These are phyloP conservation scores for Chenopodium quinoa DNA, from an alignment of 148 eudicot species.

Conservation along the genomic window DNA sequence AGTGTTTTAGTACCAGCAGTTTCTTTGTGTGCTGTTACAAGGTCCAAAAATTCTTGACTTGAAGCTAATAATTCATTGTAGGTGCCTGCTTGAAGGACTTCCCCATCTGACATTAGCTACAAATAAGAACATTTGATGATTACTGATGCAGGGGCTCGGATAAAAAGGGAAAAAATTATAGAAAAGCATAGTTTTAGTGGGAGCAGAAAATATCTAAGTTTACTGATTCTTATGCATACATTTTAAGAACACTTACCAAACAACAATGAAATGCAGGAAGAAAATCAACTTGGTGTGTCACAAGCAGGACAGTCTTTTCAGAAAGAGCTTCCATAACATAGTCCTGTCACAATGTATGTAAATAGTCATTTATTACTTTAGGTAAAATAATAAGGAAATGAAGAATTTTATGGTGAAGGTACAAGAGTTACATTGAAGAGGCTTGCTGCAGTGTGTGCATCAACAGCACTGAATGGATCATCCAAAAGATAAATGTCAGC, in stretches of 20 bases:
- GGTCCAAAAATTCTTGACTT: constrained; percentile 57
- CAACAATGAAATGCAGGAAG: constrained; percentile 79
- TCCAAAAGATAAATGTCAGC: constrained; percentile 90
- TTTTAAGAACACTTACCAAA: constrained; percentile 50
- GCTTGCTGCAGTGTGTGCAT: constrained; percentile 88
- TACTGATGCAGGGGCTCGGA: no score
- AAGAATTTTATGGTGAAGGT: no score
- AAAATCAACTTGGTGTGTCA: constrained; percentile 95
- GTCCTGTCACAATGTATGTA: constrained; percentile 45
- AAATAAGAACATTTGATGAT: neutral
- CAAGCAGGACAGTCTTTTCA: constrained; percentile 77
- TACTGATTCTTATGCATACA: neutral
- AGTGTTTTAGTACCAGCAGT: constrained; percentile 64
- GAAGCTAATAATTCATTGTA: constrained; percentile 57
- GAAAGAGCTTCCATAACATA: constrained; percentile 84
- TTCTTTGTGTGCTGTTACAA: constrained; percentile 85
- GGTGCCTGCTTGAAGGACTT: constrained; percentile 58
- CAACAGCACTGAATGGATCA: constrained; percentile 99
- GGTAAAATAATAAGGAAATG: neutral
- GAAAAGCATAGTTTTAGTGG: neutral
- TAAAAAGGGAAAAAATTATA: no score
- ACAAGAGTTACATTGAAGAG: constrained; percentile 56
- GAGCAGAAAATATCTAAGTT: neutral
- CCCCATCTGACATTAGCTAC: constrained; percentile 86
- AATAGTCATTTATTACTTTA: neutral